Percentiles rank a stretch among this genome's conserved stretches.
Evolutionary conservation across 495 filamentous ascomycete species (phyloP).

Genomic region (Usnea hakonensis): DNA sequence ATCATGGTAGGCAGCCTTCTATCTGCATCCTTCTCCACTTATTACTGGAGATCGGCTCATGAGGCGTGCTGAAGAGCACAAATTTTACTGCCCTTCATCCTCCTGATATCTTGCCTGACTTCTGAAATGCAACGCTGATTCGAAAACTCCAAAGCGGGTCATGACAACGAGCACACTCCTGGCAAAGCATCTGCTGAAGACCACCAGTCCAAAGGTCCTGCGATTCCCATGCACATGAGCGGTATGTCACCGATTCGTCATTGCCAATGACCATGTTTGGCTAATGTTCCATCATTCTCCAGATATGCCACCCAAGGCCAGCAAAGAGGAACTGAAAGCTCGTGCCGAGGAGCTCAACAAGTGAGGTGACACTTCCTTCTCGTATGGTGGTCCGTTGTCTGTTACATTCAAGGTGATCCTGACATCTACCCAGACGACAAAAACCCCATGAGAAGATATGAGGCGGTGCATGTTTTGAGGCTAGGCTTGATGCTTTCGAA

Average conservation of each 20-base stretch:
- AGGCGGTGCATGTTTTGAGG: not conserved
- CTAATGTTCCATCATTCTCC: not conserved
- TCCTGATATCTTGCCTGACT: not conserved
- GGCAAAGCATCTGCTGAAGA: conserved; percentile 34
- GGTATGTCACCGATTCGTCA: conserved; percentile 27
- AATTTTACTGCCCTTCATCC: no score
- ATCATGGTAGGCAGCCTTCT: conserved; percentile 11
- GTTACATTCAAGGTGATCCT: not conserved
- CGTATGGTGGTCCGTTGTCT: not conserved
- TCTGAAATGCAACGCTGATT: not conserved
- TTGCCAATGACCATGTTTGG: not conserved
- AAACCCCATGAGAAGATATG: not conserved
- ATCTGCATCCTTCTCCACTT: not conserved
- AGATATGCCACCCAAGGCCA: conserved; percentile 49
- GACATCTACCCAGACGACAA: conserved; percentile 1
- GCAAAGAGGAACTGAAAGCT: conserved; percentile 60
- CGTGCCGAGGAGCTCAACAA: conserved; percentile 61
- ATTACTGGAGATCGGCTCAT: not conserved
- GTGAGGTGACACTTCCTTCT: conserved; percentile 24
- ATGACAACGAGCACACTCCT: conserved; percentile 24
- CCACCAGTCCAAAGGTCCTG: conserved; percentile 39
- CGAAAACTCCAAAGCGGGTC: not conserved
- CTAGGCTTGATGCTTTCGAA: not conserved
- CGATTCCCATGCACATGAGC: conserved; percentile 33
- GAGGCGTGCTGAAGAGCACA: not conserved